Evolutionary conservation across 257 asterid genomes (phyloP), one percentile per base, ranked within the genome.

Genomic region (Jacaranda mimosifolia): DNA sequence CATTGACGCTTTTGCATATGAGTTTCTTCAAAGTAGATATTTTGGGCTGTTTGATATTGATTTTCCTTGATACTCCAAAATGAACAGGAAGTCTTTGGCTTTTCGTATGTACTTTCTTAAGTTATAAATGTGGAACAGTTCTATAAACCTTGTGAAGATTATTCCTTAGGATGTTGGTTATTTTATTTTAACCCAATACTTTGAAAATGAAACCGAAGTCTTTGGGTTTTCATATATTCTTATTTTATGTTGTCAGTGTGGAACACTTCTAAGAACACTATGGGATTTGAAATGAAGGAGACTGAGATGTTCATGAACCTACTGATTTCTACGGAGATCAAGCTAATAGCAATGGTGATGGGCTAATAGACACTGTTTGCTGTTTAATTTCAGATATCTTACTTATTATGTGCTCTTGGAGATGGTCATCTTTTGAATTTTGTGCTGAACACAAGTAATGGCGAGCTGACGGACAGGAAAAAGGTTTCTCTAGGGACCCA

Each of bases 351-450:
- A 64, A 51, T 38, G 13, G 36, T 21, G 21, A 17, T 15, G 14
- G 42, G 45, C 46, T 59, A 59, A 62, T 18, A 51, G 40, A 64
- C 77, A 38, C 62, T 65, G 17, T 48, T 39, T 9, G 17, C 19
- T 59, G 15, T 57, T 49, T 71, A 53, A 72, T 80, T 88, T 38
- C 94, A 90, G 96, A 86, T 88, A 70, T 84, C 89, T 74, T 91
- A 91, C 87, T 81, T 91, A 85, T 77, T 91, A 67, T 91, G 97
- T 82, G 97, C 97, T 55, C 95, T 91, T 63, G 97, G 97, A 82
- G 97, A 91, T 82, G 97, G 97, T 26, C 97, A 91, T 83, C 92
- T 90, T 63, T 73, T 90, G 81, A 90, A 90, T 79, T 91, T 88
- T 71, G 90, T 90, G 71, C 68, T 91, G 88, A 86, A 89, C 80